Evolutionary conservation across 441 rosid species (phyloP), one percentile per base, ranked within the genome.

Genomic region (Sinapis alba): DNA sequence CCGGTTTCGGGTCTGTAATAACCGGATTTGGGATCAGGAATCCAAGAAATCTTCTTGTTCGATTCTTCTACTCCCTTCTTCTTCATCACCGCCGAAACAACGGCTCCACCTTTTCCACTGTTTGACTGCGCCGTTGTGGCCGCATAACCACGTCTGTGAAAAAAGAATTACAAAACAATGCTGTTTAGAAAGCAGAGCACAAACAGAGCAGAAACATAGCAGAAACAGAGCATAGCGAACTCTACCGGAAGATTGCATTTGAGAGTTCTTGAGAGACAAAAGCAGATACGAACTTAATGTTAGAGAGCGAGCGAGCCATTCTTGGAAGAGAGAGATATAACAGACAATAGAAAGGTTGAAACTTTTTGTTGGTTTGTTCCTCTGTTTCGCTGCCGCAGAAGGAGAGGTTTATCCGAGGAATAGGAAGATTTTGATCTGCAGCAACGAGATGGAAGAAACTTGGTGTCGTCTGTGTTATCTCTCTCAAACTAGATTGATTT

Each of bases 21-120:
- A 28, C 99, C 98, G 67, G 99, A 91, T 41, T 88, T 86, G 4
- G 98, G 99, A 75, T 95, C 98, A 0, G 99, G 99, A 38, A 86
- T 82, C 98, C 98, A 95, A 6, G 89, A 54, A 23, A 79, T 87
- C 75, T 86, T 87, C 81, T 83, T 83, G 28, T 74, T 72, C 4
- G 50, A 87, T 21, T 82, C 81, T 67, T 86, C 92, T 69, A 84
- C 93, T 79, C 82, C 87, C 43, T 88, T 62, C 78, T 87, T 94
- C 85, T 89, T 93, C 81, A 78, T 56, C 76, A 36, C 79, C 30
- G 81, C 70, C 18, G 79, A 77, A 5, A 71, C 66, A 68, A 61
- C 70, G 11, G 65, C 72, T 72, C 83, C 81, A 3, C 79, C 36
- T 65, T 54, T 83, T 15, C 72, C 82, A 38, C 69, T 85, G 57